Conservation (phyloP, 208 protist genomes). For the Wallacemonas collosoma region DNA sequence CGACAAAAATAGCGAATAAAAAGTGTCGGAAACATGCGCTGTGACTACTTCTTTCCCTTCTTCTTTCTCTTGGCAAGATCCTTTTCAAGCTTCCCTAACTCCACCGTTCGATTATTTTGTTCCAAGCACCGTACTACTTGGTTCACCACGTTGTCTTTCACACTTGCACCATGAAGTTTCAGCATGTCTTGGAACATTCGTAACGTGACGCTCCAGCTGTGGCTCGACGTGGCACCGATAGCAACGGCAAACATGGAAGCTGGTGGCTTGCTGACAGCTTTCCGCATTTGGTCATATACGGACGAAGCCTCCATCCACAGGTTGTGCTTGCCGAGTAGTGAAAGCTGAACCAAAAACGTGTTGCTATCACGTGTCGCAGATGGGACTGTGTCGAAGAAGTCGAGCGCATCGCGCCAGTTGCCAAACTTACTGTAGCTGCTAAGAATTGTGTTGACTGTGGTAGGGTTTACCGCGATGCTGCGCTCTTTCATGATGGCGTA, state of each 20-base stretch:
- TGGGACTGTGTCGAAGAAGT: conserved; percentile 53
- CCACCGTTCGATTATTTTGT: conserved; percentile 55
- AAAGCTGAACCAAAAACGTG: conserved; percentile 79
- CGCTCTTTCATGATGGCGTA: conserved; percentile 53
- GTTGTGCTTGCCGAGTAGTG: conserved; percentile 67
- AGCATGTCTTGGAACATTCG: conserved; percentile 72
- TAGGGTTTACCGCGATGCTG: conserved; percentile 59
- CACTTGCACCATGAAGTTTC: conserved; percentile 57
- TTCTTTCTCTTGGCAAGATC: conserved; percentile 72
- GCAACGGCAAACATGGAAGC: conserved; percentile 64
- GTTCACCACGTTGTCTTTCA: conserved; percentile 79
- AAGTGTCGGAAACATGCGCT: not conserved
- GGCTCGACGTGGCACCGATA: conserved; percentile 54
- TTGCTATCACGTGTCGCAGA: conserved; percentile 54
- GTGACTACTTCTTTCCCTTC: conserved; percentile 46
- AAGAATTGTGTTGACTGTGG: conserved; percentile 81
- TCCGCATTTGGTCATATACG: conserved; percentile 58
- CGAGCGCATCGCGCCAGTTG: conserved; percentile 56
- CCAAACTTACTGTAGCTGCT: conserved; percentile 64
- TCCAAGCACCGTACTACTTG: conserved; percentile 78
- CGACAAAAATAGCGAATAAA: no score
- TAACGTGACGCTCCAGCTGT: conserved; percentile 73
- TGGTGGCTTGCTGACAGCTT: conserved; percentile 45
- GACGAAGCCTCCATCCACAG: conserved; percentile 61
- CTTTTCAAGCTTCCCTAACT: conserved; percentile 75